Evolutionary conservation across 345 rosid species (phyloP).

Genomic region (Eucalyptus melliodora): DNA sequence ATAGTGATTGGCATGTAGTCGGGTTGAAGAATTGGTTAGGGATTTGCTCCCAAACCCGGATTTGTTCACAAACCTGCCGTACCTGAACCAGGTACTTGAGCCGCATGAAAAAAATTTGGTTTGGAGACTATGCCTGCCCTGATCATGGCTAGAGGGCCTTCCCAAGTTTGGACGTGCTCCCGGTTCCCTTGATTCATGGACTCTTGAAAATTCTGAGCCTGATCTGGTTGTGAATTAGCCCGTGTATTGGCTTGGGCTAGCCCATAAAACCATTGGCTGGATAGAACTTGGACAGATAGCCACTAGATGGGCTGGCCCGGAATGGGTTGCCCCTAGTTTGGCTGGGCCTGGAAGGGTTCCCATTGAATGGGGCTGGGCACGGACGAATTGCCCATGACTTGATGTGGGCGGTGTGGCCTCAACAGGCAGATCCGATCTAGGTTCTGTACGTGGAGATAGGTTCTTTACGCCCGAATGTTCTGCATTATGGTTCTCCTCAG

Average conservation of each 20-base stretch:
- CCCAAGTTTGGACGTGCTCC: neutral
- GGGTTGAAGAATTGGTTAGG: neutral
- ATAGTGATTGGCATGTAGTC: neutral
- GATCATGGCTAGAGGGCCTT: neutral
- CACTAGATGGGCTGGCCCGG: neutral
- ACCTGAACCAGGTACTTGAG: neutral
- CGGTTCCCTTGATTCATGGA: neutral
- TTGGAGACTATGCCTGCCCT: neutral
- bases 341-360: neutral
- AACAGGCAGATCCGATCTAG: neutral
- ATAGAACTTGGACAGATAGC: neutral
- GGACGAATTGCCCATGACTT: neutral
- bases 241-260: neutral
- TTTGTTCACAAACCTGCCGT: neutral
- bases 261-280: neutral
- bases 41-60: neutral
- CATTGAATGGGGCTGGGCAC: neutral
- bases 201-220: neutral
- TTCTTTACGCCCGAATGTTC: neutral
- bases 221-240: neutral
- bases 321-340: neutral
- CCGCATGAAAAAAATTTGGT: neutral
- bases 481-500: too few relatives aligned
- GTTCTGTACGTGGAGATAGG: neutral
- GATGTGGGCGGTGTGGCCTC: neutral